Evolutionary conservation across 768 basidiomycete genomes (phyloP).

Genomic region (Agaricus sinodeliciosus): DNA sequence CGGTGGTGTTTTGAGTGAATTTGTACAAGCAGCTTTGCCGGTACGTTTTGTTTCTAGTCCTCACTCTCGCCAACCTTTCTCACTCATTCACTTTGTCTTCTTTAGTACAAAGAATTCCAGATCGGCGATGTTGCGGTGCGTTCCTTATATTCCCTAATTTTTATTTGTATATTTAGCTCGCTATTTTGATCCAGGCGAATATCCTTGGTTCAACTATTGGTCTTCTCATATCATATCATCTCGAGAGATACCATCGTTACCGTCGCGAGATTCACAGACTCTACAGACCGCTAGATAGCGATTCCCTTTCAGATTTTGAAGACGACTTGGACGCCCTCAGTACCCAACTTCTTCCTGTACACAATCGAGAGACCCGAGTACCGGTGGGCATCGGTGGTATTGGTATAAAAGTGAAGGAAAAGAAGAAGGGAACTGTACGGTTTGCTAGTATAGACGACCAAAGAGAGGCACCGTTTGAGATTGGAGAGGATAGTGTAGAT

Average conservation of each 20-base stretch:
- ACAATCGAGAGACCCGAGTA: background rate
- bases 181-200: conserved; percentile 54
- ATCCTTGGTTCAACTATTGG: conserved; percentile 67
- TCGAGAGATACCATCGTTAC: conserved; percentile 72
- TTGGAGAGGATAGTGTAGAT: conserved; percentile 58
- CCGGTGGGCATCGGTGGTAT: background rate
- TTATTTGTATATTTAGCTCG: conserved; percentile 5
- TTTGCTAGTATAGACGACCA: conserved; percentile 61
- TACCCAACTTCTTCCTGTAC: conserved; percentile 8
- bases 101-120: conserved; percentile 66
- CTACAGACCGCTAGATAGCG: conserved; percentile 64
- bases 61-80: background rate
- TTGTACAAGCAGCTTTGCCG: conserved; percentile 75
- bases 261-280: conserved; percentile 77
- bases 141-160: conserved; percentile 3
- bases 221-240: conserved; percentile 54
- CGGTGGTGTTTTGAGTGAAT: conserved; percentile 75
- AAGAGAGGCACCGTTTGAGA: conserved; percentile 66
- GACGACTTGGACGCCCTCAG: conserved; percentile 28
- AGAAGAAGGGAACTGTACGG: conserved; percentile 10
- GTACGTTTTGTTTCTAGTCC: conserved; percentile 27
- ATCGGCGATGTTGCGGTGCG: conserved; percentile 64
- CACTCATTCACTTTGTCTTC: conserved; percentile 2
- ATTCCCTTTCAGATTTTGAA: conserved; percentile 44
- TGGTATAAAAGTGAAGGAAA: background rate